These are phyloP conservation scores for Crithidia expoeki DNA, from an alignment of 208 protist genomes.

Conservation along the genomic window DNA sequence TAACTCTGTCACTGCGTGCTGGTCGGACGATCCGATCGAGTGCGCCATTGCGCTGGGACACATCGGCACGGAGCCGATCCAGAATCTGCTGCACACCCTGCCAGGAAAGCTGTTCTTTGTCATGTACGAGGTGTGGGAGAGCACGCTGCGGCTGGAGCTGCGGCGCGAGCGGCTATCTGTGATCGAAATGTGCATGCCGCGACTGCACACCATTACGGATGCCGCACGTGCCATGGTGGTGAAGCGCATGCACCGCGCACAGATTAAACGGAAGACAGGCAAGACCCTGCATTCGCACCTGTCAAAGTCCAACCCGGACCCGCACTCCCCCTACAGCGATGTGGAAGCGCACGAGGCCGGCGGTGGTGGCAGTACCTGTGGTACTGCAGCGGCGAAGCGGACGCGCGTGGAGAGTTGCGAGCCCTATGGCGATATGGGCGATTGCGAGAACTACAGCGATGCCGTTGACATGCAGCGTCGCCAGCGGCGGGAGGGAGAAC, in stretches of 20 bases:
- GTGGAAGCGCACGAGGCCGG: background rate
- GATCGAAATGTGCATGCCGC: conserved; percentile 40
- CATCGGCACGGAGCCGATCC: conserved; percentile 46
- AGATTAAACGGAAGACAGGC: background rate
- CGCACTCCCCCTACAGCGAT: background rate
- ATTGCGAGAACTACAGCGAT: background rate
- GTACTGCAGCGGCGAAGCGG: too few species aligned
- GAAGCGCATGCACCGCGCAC: conserved; percentile 17
- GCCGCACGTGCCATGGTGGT: conserved; percentile 34
- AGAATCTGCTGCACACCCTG: conserved; percentile 26
- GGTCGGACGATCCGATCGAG: conserved; percentile 59
- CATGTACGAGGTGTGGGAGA: conserved; percentile 66
- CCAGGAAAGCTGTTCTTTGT: conserved; percentile 42
- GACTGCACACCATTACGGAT: conserved; percentile 51
- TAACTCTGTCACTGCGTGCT: conserved; percentile 42
- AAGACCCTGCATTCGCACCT: background rate
- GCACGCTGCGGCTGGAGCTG: conserved; percentile 59
- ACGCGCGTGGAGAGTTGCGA: conserved; percentile 6
- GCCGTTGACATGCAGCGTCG: conserved; percentile 7
- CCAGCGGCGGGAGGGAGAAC: conserved; percentile 7
- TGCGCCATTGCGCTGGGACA: conserved; percentile 34
- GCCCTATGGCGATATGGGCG: background rate
- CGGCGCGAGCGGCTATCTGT: conserved; percentile 52
- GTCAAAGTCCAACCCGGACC: background rate
- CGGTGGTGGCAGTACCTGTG: too few species aligned